Base-by-base conservation (phyloP, 1,284 basidiomycete species). In the Cystobasidiaceae sp. region DNA sequence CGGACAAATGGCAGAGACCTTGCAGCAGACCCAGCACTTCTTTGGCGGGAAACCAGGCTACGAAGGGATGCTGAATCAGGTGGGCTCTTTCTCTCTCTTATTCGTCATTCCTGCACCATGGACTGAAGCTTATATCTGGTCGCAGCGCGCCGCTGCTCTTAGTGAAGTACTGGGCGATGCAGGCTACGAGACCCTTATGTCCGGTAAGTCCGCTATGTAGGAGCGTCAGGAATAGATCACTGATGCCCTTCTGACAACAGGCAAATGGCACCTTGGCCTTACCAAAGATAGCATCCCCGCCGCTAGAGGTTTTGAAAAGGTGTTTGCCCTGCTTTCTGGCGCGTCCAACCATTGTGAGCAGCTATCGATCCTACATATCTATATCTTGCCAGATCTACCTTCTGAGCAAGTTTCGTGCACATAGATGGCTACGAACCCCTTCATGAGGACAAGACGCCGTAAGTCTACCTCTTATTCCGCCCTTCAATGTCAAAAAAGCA, bases 261-360 rank as follows among this genome's bases (percentile, higher is more conserved):
- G 54, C 3, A 59, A 59, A 21, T 77, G 75, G 75, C 75, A 77
- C 54, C 69, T 77, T 7, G 75, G 75, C 28, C 70, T 76, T n/a
- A 66, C 70, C 9, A 43, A 43, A 43, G 70, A 71, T 46, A 59
- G 51, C 33, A 63, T 66, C 25, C 74, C 69, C 25, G 60, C 57
- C 48, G 50, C 71, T 11, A 63, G 75, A n/a, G 75, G 75, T 3
- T 77, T 77, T 46, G 66, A 76, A 11, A 71, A 72, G 32, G 68
- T 70, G 17, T 76, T 73, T 43, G 67, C 68, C 4, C 57, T 76
- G 13, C 67, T 77, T 0, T 74, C 75, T 8, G 75, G 73, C 27
- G 71, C 71, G 15, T 70, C 71, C 0, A 75, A 75, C 55, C 75
- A 76, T 65, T 75, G 66, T 65, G 66, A 27, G 56, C 17, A 23